Evolutionary conservation across 2,329 filamentous ascomycete genomes (phyloP), one percentile per base, ranked within the genome.

Genomic region (Xylariaceae sp.): DNA sequence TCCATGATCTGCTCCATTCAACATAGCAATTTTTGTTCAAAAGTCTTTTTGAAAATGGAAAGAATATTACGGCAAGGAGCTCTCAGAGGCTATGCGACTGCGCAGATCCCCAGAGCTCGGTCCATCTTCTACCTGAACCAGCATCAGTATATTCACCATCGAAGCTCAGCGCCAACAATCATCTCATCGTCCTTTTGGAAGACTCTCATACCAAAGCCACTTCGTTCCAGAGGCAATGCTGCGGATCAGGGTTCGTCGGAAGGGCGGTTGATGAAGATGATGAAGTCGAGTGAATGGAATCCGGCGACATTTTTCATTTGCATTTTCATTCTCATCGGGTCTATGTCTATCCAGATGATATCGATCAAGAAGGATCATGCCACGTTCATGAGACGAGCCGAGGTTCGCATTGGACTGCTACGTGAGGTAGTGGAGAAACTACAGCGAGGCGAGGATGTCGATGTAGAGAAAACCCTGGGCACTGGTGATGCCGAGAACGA

Each of bases 341-440:
- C 91, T 62, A 96, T 97, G 80, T 90, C 93, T 11, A 97, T 99
- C 67, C 90, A 97, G 69, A 89, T 94, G 81, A 88, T 99, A 70
- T 81, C 86, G 42, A 73, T 97, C 68, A 88, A 87, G 68, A 89
- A 89, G 67, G 87, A 92, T 54, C 88, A 87, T 70, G 80, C 82
- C 37, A 84, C 86, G 8, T 92, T 89, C 67, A 84, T 81, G 70
- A 85, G 92, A 54, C 85, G 86, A 66, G 87, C 92, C 4, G 89
- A 96, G 66, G 86, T 89, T 5, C 88, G 89, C 71, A 89, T 99
- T 63, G 82, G 81, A 2, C 71, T 91, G 35, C 74, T 99, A 60
- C 83, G 84, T 45, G 93, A 96, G 69, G 85, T 91, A 0, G 80
- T 92, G 18, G 84, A 87, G 67, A 84, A 80, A 66, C 80, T 92